Evolutionary conservation across 1,284 basidiomycete species (phyloP), one percentile per base, ranked within the genome.

Genomic region (Ganoderma meredithae): DNA sequence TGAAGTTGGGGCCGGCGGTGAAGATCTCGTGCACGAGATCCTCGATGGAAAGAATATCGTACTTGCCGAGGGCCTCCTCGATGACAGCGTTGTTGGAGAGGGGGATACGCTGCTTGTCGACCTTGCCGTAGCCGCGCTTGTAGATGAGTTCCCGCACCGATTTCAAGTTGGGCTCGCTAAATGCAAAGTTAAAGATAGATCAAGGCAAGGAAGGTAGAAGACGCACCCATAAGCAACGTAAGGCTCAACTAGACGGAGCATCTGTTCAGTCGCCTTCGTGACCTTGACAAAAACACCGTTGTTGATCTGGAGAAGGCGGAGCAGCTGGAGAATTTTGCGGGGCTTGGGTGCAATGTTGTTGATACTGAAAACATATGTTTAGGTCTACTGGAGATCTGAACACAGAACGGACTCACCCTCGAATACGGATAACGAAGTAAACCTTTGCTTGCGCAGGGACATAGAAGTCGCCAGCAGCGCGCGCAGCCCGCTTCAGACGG

Each of bases 261-360:
- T 99, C 83, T 99, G 95, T 78, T 95, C 90, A 66, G 97, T 99
- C 49, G 98, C 97, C 84, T 90, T 96, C 79, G 96, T 99, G 70
- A 96, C 95, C 83, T 97, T 97, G 81, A 99, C 90, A 80, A 99
- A 99, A 70, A 99, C 93, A 84, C 97, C 98, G 81, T 98, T 99
- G 93, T 99, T 99, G 88, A 99, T 99, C 83, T 99, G 98, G 75
- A 98, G 91, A 72, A 99, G 91, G 78, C 97, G 96, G 80, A 99
- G 94, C 73, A 99, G 92, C 83, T 99, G 97, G 79, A 99, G 85
- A 81, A 99, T 98, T 89, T 99, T 99, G 82, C 96, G 93, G 77
- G 97, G 98, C 86, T 99, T 99, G 73, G 97, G 97, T 70, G 97
- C 96, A 80, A 99, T 97, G 83, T 99, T 96, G 85, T 97, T 98